A percentile compares a stretch with the other conserved stretches of the same genome.
phyloP scores from a whole-genome alignment of 192 early-diverging fungal species.

The Coemansia nantahalensis region DNA sequence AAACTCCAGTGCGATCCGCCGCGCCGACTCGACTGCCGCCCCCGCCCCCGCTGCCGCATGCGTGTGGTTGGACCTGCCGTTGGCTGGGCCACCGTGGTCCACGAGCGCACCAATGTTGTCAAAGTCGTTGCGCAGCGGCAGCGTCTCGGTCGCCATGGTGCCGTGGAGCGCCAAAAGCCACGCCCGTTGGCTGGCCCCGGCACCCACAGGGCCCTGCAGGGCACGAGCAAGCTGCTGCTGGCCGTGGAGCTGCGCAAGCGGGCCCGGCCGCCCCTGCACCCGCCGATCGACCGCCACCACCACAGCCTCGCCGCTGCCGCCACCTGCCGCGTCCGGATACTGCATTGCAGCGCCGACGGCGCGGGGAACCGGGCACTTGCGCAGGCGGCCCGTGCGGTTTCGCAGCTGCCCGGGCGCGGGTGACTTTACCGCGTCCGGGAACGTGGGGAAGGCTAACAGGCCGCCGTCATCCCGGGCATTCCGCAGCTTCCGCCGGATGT shows the following conservation, averaged over 20 bases:
- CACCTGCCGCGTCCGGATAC: not conserved
- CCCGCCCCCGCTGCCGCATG: not conserved
- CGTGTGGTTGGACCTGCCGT: not conserved
- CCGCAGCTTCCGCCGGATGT: conserved; percentile 20
- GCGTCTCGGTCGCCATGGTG: conserved; percentile 8
- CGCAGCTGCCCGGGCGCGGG: not conserved
- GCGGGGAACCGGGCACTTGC: conserved; percentile 25
- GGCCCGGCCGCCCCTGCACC: conserved; percentile 8
- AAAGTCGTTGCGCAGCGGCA: conserved; percentile 42
- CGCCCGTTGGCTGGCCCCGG: conserved; percentile 6
- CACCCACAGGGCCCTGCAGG: conserved; percentile 4
- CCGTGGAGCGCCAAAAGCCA: conserved; percentile 18
- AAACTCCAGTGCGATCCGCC: conserved; percentile 21
- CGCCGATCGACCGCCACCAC: conserved; percentile 8
- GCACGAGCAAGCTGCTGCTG: conserved; percentile 26
- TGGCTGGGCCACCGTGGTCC: not conserved
- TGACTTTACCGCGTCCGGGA: not conserved
- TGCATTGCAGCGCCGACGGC: not conserved
- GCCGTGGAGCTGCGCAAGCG: conserved; percentile 25
- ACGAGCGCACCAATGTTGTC: conserved; percentile 39
- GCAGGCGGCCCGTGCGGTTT: not conserved
- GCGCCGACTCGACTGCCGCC: conserved; percentile 5
- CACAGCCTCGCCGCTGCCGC: not conserved
- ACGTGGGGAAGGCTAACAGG: conserved; percentile 16
- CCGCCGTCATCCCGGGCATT: conserved; percentile 16